phyloP scores from a whole-genome alignment of 495 filamentous ascomycete species.

The Xylaria telfairii region DNA sequence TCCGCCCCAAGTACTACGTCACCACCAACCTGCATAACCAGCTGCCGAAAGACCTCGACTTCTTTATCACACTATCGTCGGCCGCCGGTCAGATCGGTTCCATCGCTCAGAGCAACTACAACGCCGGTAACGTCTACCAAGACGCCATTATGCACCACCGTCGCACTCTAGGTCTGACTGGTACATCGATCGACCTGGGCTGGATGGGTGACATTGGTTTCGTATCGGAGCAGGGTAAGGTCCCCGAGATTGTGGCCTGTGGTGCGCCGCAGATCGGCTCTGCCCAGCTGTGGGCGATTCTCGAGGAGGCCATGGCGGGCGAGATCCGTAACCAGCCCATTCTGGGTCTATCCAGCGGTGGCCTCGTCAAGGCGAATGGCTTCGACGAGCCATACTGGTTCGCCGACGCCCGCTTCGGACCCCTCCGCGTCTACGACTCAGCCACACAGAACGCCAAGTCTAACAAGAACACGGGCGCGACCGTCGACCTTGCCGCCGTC shows the following conservation, averaged over 20 bases:
- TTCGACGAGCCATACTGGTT: conserved; percentile 53
- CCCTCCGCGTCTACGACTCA: conserved; percentile 46
- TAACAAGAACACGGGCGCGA: conserved; percentile 22
- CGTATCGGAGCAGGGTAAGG: conserved; percentile 36
- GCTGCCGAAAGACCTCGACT: conserved; percentile 58
- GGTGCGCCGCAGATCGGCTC: conserved; percentile 35
- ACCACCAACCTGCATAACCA: conserved; percentile 56
- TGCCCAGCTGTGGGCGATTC: conserved; percentile 31
- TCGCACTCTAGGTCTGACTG: conserved; percentile 40
- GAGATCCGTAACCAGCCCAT: conserved; percentile 34
- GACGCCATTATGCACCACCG: conserved; percentile 52
- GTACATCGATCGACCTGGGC: conserved; percentile 55
- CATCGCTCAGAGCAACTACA: conserved; percentile 55
- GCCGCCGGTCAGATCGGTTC: conserved; percentile 58
- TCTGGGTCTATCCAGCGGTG: conserved; percentile 38
- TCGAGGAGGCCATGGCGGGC: conserved; percentile 33
- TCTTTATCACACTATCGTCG: conserved; percentile 68
- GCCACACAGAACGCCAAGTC: conserved; percentile 27
- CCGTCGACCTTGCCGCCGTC: conserved; percentile 32
- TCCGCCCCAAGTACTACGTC: conserved; percentile 54
- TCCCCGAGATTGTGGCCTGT: conserved; percentile 35
- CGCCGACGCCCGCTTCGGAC: conserved; percentile 50
- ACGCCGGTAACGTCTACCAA: conserved; percentile 60
- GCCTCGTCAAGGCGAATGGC: conserved; percentile 38
- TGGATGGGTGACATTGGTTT: conserved; percentile 45